phyloP scores from a whole-genome alignment of 2,329 filamentous ascomycete species.

The Pseudopithomyces chartarum region DNA sequence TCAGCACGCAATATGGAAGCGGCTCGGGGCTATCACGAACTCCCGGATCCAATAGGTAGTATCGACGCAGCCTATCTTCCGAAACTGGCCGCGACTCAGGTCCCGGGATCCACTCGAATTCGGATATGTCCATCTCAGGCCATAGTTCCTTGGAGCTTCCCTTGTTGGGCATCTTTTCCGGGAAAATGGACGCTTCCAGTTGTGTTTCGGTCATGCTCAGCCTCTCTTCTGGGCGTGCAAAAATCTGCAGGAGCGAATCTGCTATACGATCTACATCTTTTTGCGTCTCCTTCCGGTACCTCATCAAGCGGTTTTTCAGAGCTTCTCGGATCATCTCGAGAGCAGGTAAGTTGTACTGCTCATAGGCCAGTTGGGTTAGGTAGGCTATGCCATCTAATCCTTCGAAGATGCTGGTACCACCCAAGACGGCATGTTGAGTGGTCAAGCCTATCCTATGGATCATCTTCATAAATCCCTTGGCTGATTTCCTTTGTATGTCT shows the following conservation, averaged over 20 bases:
- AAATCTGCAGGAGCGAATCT: background rate
- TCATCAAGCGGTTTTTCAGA: background rate
- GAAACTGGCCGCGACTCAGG: background rate
- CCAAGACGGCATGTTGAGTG: background rate
- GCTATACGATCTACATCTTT: background rate
- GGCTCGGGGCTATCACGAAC: background rate
- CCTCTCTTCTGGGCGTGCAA: background rate
- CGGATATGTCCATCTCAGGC: background rate
- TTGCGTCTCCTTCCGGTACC: background rate
- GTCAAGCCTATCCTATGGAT: too few species aligned
- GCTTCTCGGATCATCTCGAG: background rate
- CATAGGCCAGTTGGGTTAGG: conserved; percentile 14
- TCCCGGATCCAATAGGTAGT: background rate
- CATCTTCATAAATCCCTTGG: background rate
- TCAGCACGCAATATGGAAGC: background rate
- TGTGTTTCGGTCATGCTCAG: too few species aligned
- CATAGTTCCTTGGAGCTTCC: background rate
- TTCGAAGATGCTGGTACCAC: background rate
- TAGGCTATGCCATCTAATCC: background rate
- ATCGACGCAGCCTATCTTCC: background rate
- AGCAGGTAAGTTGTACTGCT: background rate
- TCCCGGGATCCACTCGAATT: background rate
- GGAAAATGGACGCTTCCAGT: background rate
- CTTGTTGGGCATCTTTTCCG: background rate
- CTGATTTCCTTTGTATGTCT: too few species aligned